phyloP scores from a whole-genome alignment of 306 rosid genomes.

The Alnus glutinosa region DNA sequence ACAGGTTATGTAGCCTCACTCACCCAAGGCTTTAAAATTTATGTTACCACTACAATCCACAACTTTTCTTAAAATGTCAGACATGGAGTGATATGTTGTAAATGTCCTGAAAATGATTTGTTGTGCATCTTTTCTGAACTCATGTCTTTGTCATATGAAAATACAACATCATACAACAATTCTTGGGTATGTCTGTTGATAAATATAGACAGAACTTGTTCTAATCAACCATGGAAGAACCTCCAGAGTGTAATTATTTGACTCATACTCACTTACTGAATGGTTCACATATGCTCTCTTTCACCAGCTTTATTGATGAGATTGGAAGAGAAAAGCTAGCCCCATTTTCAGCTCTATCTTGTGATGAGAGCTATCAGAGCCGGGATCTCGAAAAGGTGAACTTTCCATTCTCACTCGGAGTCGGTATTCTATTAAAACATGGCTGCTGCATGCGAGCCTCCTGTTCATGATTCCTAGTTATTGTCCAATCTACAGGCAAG shows the following conservation, averaged over 20 bases:
- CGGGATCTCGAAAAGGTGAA: conserved; percentile 90
- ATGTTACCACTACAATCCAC: not conserved
- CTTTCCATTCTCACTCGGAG: not conserved
- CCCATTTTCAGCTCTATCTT: conserved; percentile 55
- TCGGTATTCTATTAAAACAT: not conserved
- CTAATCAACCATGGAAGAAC: not conserved
- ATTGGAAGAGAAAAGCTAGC: conserved; percentile 55
- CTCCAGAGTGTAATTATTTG: not conserved
- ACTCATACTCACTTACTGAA: not conserved
- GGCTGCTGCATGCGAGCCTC: conserved; percentile 2
- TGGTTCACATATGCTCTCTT: conserved; percentile 4
- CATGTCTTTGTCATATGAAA: not conserved
- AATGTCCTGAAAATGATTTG: not conserved
- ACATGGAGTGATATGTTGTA: not conserved
- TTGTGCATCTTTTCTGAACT: not conserved
- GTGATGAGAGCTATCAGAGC: conserved; percentile 68
- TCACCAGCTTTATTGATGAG: conserved; percentile 67
- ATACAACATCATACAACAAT: conserved; percentile 6
- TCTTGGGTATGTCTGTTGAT: not conserved
- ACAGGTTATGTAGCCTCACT: not conserved
- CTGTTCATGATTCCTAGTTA: conserved; percentile 2
- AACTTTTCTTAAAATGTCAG: not conserved
- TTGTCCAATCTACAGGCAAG: conserved; percentile 46
- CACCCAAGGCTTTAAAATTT: not conserved
- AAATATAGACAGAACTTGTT: not conserved